Conservation (phyloP, 2,329 filamentous ascomycete species). For the Verticillium zaregamsianum region DNA sequence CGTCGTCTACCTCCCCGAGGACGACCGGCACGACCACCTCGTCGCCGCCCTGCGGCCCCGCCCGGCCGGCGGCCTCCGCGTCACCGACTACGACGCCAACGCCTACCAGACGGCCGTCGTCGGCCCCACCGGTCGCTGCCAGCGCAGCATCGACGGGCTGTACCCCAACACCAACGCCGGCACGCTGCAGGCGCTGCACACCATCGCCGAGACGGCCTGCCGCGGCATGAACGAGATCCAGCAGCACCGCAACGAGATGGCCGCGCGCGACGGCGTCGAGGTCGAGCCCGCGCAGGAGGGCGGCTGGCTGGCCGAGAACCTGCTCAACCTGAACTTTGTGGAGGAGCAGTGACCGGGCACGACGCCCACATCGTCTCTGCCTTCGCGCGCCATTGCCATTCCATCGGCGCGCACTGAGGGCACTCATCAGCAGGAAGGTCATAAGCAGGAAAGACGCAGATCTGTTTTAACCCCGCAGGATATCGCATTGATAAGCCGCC, state of each 20-base stretch:
- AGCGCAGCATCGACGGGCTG: conserved; percentile 36
- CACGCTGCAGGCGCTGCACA: conserved; percentile 38
- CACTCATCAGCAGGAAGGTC: too few relatives aligned
- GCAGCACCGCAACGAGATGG: conserved; percentile 3
- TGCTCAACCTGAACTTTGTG: conserved; percentile 8
- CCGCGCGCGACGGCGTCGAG: neutral
- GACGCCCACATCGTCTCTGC: too few relatives aligned
- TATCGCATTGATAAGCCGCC: neutral
- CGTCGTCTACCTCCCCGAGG: conserved; percentile 10
- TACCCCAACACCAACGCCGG: conserved; percentile 39
- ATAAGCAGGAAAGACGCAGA: neutral
- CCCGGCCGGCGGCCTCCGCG: conserved; percentile 10
- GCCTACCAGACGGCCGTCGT: conserved; percentile 31
- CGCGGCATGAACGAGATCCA: conserved; percentile 41
- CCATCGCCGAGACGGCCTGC: conserved; percentile 38
- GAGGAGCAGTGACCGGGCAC: neutral
- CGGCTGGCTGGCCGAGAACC: conserved; percentile 8
- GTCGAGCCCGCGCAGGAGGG: neutral
- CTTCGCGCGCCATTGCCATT: too few relatives aligned
- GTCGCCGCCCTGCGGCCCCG: conserved; percentile 21
- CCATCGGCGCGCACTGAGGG: too few relatives aligned
- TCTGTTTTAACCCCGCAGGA: neutral
- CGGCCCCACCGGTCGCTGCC: conserved; percentile 37
- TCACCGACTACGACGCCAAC: conserved; percentile 30
- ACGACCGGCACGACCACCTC: conserved; percentile 13